Conservation (phyloP, 2,329 filamentous ascomycete species). For the Bipolaris bicolor region DNA sequence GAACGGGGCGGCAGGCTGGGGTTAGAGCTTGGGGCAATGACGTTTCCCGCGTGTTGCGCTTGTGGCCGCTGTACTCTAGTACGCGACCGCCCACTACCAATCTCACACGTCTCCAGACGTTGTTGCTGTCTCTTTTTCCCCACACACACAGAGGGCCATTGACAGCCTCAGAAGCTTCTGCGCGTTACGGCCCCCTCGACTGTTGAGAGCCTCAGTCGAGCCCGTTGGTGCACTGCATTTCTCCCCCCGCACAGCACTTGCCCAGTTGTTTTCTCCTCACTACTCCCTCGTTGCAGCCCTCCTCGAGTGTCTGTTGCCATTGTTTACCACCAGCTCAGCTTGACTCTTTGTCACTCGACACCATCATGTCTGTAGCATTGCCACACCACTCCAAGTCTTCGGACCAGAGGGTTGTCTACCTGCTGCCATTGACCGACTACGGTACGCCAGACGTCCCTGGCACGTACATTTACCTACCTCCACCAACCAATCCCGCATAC, state of each 20-base stretch:
- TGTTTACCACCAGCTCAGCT: conserved; percentile 27
- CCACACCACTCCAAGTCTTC: conserved; percentile 17
- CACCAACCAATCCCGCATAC: conserved; percentile 74
- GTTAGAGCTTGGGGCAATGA: conserved; percentile 31
- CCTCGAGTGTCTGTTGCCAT: conserved; percentile 18
- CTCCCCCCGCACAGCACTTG: conserved; percentile 4
- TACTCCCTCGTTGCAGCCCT: conserved; percentile 3
- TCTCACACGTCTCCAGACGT: conserved; percentile 26
- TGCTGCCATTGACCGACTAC: conserved; percentile 89
- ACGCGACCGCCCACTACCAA: conserved; percentile 32
- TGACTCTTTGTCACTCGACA: conserved; percentile 5
- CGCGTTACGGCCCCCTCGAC: conserved; percentile 8
- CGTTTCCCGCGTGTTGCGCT: conserved; percentile 25
- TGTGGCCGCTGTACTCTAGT: conserved; percentile 27
- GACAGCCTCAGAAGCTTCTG: conserved; percentile 24
- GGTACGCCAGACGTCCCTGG: conserved; percentile 88
- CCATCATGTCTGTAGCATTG: conserved; percentile 35
- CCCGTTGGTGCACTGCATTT: background rate
- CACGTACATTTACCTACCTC: conserved; percentile 89
- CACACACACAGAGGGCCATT: conserved; percentile 26
- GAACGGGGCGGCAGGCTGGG: conserved; percentile 16
- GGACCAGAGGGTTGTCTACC: conserved; percentile 65
- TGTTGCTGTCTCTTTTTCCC: conserved; percentile 23
- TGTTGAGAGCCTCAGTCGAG: conserved; percentile 18
- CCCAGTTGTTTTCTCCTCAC: conserved; percentile 19